A percentile compares a stretch with the other conserved stretches of the same genome.
These are phyloP conservation scores for Salix purpurea DNA, from an alignment of 345 rosid genomes.

Conservation along the genomic window DNA sequence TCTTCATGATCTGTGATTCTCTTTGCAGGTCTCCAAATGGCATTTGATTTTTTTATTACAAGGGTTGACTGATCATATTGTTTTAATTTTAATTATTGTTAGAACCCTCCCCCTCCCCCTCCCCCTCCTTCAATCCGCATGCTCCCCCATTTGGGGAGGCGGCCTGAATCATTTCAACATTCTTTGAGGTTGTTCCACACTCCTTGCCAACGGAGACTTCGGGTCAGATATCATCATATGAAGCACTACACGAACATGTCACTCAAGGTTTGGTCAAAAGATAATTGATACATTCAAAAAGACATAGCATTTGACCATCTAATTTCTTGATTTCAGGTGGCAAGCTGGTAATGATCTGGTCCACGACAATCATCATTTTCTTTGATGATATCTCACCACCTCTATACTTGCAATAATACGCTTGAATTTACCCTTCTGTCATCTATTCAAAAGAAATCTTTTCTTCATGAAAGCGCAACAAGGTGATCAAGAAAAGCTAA, in stretches of 20 bases:
- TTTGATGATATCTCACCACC: background rate
- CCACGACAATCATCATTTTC: background rate
- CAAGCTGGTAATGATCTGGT: background rate
- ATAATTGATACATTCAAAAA: background rate
- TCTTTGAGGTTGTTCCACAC: background rate
- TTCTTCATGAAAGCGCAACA: background rate
- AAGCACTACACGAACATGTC: background rate
- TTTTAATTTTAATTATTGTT: too few species aligned
- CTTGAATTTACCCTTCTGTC: background rate
- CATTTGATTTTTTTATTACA: background rate
- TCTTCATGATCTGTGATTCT: background rate
- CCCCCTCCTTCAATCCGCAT: too few species aligned
- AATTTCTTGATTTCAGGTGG: background rate
- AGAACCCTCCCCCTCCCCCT: too few species aligned
- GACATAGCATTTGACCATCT: background rate
- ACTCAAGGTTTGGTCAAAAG: background rate
- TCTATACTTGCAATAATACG: background rate
- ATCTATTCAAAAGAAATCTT: background rate
- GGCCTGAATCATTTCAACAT: background rate
- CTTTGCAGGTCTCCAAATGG: background rate
- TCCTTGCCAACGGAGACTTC: background rate
- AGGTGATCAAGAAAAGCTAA: background rate
- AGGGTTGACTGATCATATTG: background rate
- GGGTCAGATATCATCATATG: background rate
- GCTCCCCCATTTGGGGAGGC: background rate